phyloP scores from a whole-genome alignment of 2,329 filamentous ascomycete genomes.

The Cladosporium colombiae region DNA sequence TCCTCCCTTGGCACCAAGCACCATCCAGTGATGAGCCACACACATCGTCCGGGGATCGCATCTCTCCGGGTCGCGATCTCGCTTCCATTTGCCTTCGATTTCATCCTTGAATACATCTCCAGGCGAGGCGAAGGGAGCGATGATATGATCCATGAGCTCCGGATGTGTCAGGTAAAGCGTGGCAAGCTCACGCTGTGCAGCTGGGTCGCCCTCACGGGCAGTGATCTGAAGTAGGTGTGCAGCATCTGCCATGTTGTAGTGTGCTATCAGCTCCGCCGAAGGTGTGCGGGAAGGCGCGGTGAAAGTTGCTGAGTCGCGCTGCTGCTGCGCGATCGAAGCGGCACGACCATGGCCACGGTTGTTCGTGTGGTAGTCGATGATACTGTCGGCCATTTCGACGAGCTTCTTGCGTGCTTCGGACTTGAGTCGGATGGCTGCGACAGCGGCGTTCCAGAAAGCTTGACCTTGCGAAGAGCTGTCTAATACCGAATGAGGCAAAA shows the following conservation, averaged over 20 bases:
- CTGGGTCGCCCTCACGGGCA: conserved; percentile 85
- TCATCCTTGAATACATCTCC: conserved; percentile 88
- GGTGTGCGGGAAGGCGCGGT: conserved; percentile 29
- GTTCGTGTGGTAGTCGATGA: conserved; percentile 69
- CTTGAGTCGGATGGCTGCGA: conserved; percentile 86
- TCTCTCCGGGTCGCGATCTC: conserved; percentile 61
- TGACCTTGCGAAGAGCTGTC: conserved; percentile 64
- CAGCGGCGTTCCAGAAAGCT: conserved; percentile 85
- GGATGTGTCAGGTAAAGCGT: conserved; percentile 92
- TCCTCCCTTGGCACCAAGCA: conserved; percentile 79
- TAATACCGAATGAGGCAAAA: conserved; percentile 58
- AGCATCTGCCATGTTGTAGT: conserved; percentile 75
- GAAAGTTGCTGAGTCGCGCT: conserved; percentile 37
- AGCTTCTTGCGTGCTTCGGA: conserved; percentile 83
- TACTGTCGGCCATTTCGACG: conserved; percentile 71
- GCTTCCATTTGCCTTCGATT: conserved; percentile 67
- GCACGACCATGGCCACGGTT: conserved; percentile 50
- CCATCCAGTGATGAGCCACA: conserved; percentile 96
- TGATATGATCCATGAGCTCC: conserved; percentile 76
- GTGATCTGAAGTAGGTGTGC: conserved; percentile 90
- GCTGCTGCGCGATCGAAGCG: conserved; percentile 36
- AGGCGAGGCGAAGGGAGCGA: conserved; percentile 79
- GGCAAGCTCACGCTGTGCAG: conserved; percentile 88
- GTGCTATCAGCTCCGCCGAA: conserved; percentile 48
- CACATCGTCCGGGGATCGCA: conserved; percentile 90